Percentiles rank a stretch among this genome's conserved stretches.
Evolutionary conservation across 495 filamentous ascomycete species (phyloP).

Genomic region (Neurospora intermedia): DNA sequence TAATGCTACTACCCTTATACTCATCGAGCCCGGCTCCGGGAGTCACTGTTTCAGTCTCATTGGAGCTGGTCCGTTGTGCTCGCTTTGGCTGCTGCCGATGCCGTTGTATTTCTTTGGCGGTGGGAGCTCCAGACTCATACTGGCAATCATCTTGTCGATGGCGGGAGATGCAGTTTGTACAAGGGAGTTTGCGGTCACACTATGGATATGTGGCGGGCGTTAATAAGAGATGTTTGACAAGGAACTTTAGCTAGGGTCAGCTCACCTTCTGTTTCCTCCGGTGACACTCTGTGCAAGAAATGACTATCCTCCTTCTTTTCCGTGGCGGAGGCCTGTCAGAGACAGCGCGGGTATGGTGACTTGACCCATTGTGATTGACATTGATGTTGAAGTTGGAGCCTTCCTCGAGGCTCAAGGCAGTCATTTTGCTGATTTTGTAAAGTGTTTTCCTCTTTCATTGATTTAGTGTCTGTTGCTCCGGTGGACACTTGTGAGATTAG

Average conservation of each 20-base stretch:
- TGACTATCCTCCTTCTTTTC: conserved; percentile 50
- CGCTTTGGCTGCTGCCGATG: conserved; percentile 7
- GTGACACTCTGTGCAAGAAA: conserved; percentile 54
- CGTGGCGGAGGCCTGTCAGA: conserved; percentile 23
- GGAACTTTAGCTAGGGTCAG: background rate
- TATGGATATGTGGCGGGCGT: conserved; percentile 7
- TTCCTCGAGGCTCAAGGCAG: background rate
- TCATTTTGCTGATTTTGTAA: background rate
- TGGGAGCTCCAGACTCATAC: conserved; percentile 41
- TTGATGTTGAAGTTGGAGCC: background rate
- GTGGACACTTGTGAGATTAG: background rate
- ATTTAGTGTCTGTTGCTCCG: background rate
- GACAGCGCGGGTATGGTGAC: background rate
- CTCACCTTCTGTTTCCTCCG: conserved; percentile 51
- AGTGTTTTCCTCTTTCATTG: background rate
- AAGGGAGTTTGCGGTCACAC: conserved; percentile 53
- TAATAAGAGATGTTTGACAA: background rate
- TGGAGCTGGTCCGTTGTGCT: conserved; percentile 8
- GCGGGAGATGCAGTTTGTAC: conserved; percentile 48
- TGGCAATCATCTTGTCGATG: conserved; percentile 37
- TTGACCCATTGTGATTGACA: background rate
- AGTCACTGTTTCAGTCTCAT: background rate
- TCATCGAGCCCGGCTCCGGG: background rate
- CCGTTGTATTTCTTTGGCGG: conserved; percentile 23
- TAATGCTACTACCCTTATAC: background rate